Base-by-base conservation (phyloP, 345 rosid species). In the Eucalyptus melliodora region DNA sequence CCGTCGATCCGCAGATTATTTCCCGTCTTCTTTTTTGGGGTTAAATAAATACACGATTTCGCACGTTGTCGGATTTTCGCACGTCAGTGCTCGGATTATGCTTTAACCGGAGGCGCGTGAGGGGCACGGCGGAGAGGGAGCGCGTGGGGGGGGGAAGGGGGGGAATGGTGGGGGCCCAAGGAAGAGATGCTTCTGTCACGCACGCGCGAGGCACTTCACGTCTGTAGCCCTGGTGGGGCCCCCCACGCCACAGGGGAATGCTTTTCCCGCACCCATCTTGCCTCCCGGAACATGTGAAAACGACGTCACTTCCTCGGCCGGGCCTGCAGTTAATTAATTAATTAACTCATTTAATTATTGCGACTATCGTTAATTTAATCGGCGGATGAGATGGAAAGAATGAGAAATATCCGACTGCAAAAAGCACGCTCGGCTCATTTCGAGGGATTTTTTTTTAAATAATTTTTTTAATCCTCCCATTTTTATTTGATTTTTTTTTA, bases 131-230 rank as follows among this genome's bases (percentile, higher is more conserved):
- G 30, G 47, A 37, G 30, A 6, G 83, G 83, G 83, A 40, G 83
- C 83, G 83, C 83, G 83, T 77, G 83, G 47, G 10, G 45, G 27
- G 19, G 44, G 27, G 82, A 40, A 40, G 2, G 5, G 12, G 14
- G 27, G 83, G 83, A 24, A 27, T 2, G 50, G n/a, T 24, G 40
- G 16, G 62, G 37, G 12, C 31, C 31, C 4, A 6, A 53, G 16
- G 88, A 87, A 87, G 72, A 91, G 94, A 94, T 90, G 94, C 94
- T 90, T 89, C 93, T 90, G 93, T 88, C 92, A 59, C n/a, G 87
- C 91, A 88, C 86, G 67, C 89, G 47, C 47, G 47, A 91, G 60
- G 89, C 89, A 87, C 88, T 90, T 56, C 87, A 62, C 86, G 87
- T 26, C n/a, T 6, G 72, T 1, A 21, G 47, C 42, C 42, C 47